Evolutionary conservation across 164 flowering plant genomes (phyloP).

Genomic region (Sedum album): DNA sequence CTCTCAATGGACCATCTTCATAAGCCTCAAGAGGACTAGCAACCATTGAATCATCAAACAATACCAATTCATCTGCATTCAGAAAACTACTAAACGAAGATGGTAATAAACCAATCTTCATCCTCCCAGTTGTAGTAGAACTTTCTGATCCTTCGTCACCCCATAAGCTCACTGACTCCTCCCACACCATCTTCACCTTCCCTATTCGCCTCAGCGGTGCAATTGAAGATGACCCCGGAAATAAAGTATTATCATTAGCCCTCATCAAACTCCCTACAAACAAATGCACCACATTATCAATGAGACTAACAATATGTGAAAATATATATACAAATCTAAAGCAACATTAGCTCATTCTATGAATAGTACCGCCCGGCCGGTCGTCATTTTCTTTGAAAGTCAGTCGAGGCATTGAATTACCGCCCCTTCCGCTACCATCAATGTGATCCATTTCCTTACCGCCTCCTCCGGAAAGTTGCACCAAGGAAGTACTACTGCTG

Average conservation of each 20-base stretch:
- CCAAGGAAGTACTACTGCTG: conserved; percentile 13
- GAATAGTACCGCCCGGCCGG: not conserved
- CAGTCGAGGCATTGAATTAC: not conserved
- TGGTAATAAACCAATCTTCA: conserved; percentile 22
- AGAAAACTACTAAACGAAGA: conserved; percentile 37
- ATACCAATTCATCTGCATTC: conserved; percentile 59
- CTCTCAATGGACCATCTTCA: conserved; percentile 56
- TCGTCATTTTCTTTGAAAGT: not conserved
- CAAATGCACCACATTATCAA: too few relatives aligned
- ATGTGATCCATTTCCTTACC: conserved; percentile 12
- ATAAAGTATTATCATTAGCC: too few relatives aligned
- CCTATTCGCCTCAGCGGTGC: conserved; percentile 50
- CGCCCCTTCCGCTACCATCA: not conserved
- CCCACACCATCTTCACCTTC: conserved; percentile 67
- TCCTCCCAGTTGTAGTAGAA: conserved; percentile 36
- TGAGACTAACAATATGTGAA: too few relatives aligned
- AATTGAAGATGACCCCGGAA: too few relatives aligned
- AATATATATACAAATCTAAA: too few relatives aligned
- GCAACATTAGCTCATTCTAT: too few relatives aligned
- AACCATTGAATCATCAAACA: conserved; percentile 60
- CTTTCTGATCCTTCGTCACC: conserved; percentile 47
- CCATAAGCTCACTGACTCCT: conserved; percentile 69
- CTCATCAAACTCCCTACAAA: not conserved
- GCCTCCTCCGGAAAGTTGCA: conserved; percentile 5
- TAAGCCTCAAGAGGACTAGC: conserved; percentile 54